These are phyloP conservation scores for Trametes pubescens DNA, from an alignment of 1,284 basidiomycete genomes.

Conservation along the genomic window DNA sequence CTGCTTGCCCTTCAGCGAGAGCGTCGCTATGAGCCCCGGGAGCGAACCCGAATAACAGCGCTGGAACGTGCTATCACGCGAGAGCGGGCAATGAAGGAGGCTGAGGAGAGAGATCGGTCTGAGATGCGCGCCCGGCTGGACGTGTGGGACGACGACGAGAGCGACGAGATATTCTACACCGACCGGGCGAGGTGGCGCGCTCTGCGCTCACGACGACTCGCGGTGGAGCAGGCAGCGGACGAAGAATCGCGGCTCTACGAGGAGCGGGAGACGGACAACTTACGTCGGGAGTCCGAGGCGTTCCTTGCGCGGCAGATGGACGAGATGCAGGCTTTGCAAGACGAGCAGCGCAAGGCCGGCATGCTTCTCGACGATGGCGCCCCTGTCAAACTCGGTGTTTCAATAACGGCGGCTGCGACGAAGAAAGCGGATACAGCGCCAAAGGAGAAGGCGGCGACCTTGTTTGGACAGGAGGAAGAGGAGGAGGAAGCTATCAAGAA, in stretches of 20 bases:
- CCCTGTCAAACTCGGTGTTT: slow-evolving; percentile 84
- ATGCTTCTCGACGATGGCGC: slow-evolving; percentile 91
- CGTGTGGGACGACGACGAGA: slow-evolving; percentile 91
- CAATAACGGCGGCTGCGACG: slow-evolving; percentile 58
- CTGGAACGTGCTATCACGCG: slow-evolving; percentile 79
- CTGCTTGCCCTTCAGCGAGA: slow-evolving; percentile 64
- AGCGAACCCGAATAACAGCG: slow-evolving; percentile 76
- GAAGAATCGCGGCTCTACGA: slow-evolving; percentile 83
- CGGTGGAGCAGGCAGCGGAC: slow-evolving; percentile 82
- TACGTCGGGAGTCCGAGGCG: slow-evolving; percentile 86
- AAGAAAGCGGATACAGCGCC: slow-evolving; percentile 54
- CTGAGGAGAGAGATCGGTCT: slow-evolving; percentile 75
- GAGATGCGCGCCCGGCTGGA: slow-evolving; percentile 79
- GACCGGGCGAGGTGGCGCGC: slow-evolving; percentile 86
- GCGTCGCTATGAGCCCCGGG: slow-evolving; percentile 82
- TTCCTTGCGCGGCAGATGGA: slow-evolving; percentile 91
- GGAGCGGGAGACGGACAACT: slow-evolving; percentile 83
- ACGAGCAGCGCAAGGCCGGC: slow-evolving; percentile 87
- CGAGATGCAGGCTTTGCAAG: slow-evolving; percentile 87
- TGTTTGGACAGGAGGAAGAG: slow-evolving; percentile 86
- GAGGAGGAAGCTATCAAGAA: slow-evolving; percentile 80
- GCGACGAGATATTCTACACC: slow-evolving; percentile 85
- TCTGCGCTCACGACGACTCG: slow-evolving; percentile 69
- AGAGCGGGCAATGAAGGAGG: slow-evolving; percentile 75
- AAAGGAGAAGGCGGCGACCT: slow-evolving; percentile 60